These are phyloP conservation scores for Spizellomyces sp. DNA, from an alignment of 192 early-diverging fungal species.

Conservation along the genomic window DNA sequence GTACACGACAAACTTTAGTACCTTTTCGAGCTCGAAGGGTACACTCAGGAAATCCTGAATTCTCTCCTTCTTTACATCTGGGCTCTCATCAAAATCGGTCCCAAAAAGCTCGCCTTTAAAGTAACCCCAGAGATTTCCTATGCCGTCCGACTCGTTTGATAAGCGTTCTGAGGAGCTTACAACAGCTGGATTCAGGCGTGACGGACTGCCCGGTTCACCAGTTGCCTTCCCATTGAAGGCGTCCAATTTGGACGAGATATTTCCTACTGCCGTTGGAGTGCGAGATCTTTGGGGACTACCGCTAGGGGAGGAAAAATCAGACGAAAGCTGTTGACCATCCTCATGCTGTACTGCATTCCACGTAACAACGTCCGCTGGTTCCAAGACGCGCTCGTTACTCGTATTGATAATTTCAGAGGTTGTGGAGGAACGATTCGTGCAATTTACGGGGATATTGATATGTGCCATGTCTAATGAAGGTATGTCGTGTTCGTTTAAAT, in stretches of 20 bases:
- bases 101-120: constrained; percentile 32
- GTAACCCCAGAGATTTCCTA: constrained; percentile 24
- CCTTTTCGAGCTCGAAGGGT: constrained; percentile 89
- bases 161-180: neutral
- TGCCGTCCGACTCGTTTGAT: neutral
- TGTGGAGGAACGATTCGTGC: too few species aligned
- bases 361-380: constrained; percentile 17
- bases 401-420: too few species aligned
- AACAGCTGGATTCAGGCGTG: neutral
- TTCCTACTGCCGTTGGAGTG: neutral
- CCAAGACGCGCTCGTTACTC: neutral
- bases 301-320: constrained; percentile 16
- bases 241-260: neutral
- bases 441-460: too few species aligned
- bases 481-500: too few species aligned
- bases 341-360: constrained; percentile 26
- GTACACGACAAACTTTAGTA: constrained; percentile 9
- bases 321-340: neutral
- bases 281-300: neutral
- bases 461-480: too few species aligned
- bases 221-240: neutral
- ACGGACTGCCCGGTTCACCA: neutral
- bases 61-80: constrained; percentile 84
- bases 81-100: constrained; percentile 41
- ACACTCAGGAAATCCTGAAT: constrained; percentile 86